These are phyloP conservation scores for Aulographum hederae DNA, from an alignment of 2,329 filamentous ascomycete species.

Conservation along the genomic window DNA sequence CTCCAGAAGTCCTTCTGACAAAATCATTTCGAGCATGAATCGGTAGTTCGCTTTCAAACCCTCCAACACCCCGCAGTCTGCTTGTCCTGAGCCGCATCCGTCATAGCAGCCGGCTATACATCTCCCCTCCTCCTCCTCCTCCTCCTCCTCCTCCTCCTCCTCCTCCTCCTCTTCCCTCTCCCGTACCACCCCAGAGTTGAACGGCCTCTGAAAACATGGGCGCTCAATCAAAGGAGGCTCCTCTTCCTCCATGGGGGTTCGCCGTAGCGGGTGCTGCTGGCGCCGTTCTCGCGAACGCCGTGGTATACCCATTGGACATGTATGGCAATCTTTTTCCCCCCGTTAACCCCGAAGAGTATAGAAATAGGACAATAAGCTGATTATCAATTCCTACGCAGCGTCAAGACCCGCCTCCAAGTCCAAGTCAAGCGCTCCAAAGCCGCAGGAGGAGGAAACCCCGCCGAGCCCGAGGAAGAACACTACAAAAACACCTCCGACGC, in stretches of 20 bases:
- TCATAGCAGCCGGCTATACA: no score
- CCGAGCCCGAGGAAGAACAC: conserved; percentile 39
- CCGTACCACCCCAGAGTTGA: no score
- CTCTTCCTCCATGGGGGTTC: conserved; percentile 78
- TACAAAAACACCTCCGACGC: conserved; percentile 83
- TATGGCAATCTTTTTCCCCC: conserved; percentile 29
- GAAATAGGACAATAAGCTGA: not conserved
- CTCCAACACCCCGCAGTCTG: no score
- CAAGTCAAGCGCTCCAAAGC: conserved; percentile 51
- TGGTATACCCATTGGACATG: conserved; percentile 96
- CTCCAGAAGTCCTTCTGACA: no score
- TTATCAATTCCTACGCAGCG: conserved; percentile 39
- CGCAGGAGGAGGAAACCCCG: conserved; percentile 21
- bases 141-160: no score
- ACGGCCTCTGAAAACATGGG: no score
- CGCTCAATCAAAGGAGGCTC: conserved; percentile 42
- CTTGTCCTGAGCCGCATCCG: no score
- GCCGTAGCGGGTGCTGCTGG: conserved; percentile 85
- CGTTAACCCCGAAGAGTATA: not conserved
- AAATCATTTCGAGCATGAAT: no score
- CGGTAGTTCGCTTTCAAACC: no score
- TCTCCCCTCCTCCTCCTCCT: no score
- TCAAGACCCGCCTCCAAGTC: conserved; percentile 92
- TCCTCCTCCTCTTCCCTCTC: no score
- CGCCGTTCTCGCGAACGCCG: conserved; percentile 81